Evolutionary conservation across 352 stramenopile species (phyloP).

Genomic region (Blastocystis sp.): DNA sequence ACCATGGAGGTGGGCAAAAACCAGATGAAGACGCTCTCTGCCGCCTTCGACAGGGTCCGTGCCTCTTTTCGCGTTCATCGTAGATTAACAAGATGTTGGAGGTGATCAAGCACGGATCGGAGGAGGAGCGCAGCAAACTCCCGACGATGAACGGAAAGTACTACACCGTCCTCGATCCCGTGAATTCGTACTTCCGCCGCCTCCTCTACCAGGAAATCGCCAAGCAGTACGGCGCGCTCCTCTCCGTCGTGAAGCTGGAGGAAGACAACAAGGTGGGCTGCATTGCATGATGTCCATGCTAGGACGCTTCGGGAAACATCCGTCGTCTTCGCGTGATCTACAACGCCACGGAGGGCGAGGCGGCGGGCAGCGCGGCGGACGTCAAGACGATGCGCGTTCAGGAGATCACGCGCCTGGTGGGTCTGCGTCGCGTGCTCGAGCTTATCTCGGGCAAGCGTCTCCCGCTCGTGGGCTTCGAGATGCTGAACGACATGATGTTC

Average conservation of each 20-base stretch:
- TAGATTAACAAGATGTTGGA: constrained; percentile 44
- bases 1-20: constrained; percentile 17
- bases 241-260: constrained; percentile 59
- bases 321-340: constrained; percentile 29
- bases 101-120: constrained; percentile 32
- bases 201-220: constrained; percentile 63
- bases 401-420: constrained; percentile 20
- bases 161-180: constrained; percentile 50
- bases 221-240: neutral
- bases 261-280: constrained; percentile 13
- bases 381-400: constrained; percentile 13
- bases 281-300: neutral
- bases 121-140: constrained; percentile 20
- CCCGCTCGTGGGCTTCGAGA: constrained; percentile 48
- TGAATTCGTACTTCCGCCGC: constrained; percentile 37
- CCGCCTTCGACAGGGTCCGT: constrained; percentile 16
- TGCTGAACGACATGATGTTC: constrained; percentile 67
- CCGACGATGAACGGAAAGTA: constrained; percentile 38
- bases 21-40: constrained; percentile 33
- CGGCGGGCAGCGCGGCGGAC: neutral
- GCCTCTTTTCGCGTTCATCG: neutral
- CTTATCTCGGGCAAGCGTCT: constrained; percentile 25
- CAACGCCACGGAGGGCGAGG: neutral
- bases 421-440: constrained; percentile 39
- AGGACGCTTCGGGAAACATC: constrained; percentile 6